These are phyloP conservation scores for Takashimella koratensis DNA, from an alignment of 1,284 basidiomycete genomes.

Conservation along the genomic window DNA sequence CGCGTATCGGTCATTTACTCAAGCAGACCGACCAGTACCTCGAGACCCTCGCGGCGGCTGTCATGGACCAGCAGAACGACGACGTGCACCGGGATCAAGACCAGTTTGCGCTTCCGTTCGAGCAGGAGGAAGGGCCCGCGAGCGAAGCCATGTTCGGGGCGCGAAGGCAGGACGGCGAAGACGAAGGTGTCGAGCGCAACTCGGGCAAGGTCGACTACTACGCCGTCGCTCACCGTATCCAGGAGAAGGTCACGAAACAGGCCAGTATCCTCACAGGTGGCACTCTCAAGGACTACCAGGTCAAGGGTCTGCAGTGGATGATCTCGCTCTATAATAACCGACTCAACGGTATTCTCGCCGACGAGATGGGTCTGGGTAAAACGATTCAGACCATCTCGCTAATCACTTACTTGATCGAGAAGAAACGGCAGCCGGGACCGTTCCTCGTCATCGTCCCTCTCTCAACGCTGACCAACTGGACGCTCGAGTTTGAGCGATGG, in stretches of 20 bases:
- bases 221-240: conserved; percentile 88
- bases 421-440: conserved; percentile 85
- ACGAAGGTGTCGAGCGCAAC: conserved; percentile 54
- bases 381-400: conserved; percentile 96
- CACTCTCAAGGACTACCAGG: conserved; percentile 85
- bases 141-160: conserved; percentile 90
- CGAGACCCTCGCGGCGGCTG: conserved; percentile 90
- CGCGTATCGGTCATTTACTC: conserved; percentile 94
- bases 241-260: conserved; percentile 82
- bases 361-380: conserved; percentile 97
- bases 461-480: conserved; percentile 98
- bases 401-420: conserved; percentile 92
- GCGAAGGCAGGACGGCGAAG: conserved; percentile 61
- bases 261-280: conserved; percentile 78
- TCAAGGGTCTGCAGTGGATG: conserved; percentile 98
- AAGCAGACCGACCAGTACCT: conserved; percentile 93
- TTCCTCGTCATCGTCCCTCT: conserved; percentile 97
- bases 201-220: conserved; percentile 92
- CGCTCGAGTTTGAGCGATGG: conserved; percentile 96
- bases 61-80: conserved; percentile 89
- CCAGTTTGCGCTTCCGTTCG: conserved; percentile 50
- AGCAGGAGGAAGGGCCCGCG: conserved; percentile 65
- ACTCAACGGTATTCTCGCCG: conserved; percentile 86
- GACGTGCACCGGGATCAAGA: conserved; percentile 49
- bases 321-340: conserved; percentile 87